Evolutionary conservation across 495 filamentous ascomycete genomes (phyloP), one percentile per base, ranked within the genome.

Genomic region (Xylaria scruposa): DNA sequence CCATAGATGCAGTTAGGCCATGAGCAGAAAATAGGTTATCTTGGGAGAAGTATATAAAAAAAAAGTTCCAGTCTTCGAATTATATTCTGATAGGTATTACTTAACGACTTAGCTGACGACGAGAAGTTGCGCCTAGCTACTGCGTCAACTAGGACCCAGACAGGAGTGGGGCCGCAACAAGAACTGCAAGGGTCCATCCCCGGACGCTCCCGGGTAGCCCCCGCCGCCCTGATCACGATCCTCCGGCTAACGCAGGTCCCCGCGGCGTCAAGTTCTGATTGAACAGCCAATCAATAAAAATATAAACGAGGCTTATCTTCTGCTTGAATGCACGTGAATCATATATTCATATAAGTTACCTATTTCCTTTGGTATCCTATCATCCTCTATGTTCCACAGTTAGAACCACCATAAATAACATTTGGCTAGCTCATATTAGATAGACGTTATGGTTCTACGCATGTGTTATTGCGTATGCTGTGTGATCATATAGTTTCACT

Each of bases 1-100:
- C 75, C 77, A 79, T 79, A 17, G 33, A 38, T 10, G 61, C 47
- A 13, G 26, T 69, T 47, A 78, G 53, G 68, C 73, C 75, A 77
- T 79, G 17, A 36, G 63, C 13, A 21, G 29, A 7, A 19, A 24
- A 42, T 49, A 47, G 3, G 31, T 40, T 60, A 60, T 38, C 33
- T 38, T 12, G 17, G 4, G 7, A 31, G 53, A 56, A 56, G 13
- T 24, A 26, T 19, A n/a, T 31, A 31, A 31, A 31, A 31, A 38
- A 26, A 53, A 26, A 13, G 10, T 13, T 53, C 49, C 3, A 26
- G 24, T 12, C 10, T 24, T 26, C 9, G 26, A 26, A 21, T 53
- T 21, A 0, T 21, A 8, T 38, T 38, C 36, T 38, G 36, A 6
- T 38, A 8, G 36, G 36, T 38, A 31, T 31, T 31, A 33, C 26